Base-by-base conservation (phyloP, 202 grass and related monocot species). In the Zizania palustris region DNA sequence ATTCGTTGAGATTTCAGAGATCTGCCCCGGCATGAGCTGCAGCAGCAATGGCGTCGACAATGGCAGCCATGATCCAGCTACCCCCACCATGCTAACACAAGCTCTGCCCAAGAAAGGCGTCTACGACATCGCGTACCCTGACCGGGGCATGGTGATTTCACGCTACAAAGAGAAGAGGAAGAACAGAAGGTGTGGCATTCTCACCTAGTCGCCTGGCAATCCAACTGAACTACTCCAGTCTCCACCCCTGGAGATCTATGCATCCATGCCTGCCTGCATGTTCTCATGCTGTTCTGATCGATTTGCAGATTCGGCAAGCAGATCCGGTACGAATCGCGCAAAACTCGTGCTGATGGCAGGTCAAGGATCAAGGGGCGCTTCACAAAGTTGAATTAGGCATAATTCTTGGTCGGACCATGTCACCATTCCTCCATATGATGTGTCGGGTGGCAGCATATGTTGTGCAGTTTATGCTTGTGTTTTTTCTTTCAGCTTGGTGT, bases 81-180 rank as follows among this genome's bases (percentile, higher is more conserved):
- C 48, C 0, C 19, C 2, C 28, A 38, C 38, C 11, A 11, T 33
- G 19, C 3, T 66, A 3, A 2, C 71, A 45, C 83, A 69, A 22
- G 22, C 7, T 18, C 65, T 75, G 39, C 79, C 74, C 1, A 83
- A 44, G 20, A 82, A 42, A 67, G 73, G 70, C n/a, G 73, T 74
- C 7, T 81, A 87, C 71, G 74, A 90, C 80, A 64, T 92, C 34
- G 65, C 77, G 16, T 88, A 69, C 46, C 73, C 78, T 9, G 91
- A 98, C 84, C 86, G 95, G 10, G 63, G 83, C 82, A 74, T 58
- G 45, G 80, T 92, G 19, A 88, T 98, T 67, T 98, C 85, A 5
- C 91, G 95, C 37, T 98, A 94, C 69, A 94, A 90, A 74, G 91
- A 98, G 80, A 98, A 98, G 80, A 86, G 95, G 41, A 94, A 98